Conservation (phyloP, 2,329 filamentous ascomycete species). For the Cercospora sp. region DNA sequence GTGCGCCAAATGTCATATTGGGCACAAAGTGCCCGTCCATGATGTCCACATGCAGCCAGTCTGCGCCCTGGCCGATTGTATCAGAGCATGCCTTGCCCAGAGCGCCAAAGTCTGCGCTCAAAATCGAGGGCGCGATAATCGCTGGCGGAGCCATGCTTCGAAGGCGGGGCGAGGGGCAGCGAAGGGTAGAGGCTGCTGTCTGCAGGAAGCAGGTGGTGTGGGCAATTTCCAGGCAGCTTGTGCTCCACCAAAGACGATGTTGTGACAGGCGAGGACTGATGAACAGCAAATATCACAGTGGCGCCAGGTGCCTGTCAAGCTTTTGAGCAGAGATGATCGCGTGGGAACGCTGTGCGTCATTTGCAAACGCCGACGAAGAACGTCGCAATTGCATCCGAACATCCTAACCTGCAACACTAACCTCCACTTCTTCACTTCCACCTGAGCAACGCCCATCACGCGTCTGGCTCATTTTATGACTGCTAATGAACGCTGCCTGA, state of each 20-base stretch:
- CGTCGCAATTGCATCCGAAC: not conserved
- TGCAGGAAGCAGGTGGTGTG: not conserved
- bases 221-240: not conserved
- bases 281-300: not conserved
- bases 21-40: slow-evolving; percentile 99
- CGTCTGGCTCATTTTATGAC: not conserved
- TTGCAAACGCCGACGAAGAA: slow-evolving; percentile 4
- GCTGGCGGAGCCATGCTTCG: slow-evolving; percentile 76
- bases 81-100: slow-evolving; percentile 82
- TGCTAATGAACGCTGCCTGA: not conserved
- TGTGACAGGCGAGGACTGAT: not conserved
- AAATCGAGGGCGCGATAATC: slow-evolving; percentile 97
- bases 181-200: not conserved
- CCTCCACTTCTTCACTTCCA: not conserved
- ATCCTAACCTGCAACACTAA: not conserved
- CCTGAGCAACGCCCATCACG: not conserved
- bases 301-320: not conserved
- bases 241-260: not conserved
- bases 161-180: not conserved
- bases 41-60: slow-evolving; percentile 95
- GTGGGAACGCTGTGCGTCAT: not conserved
- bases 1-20: slow-evolving; percentile 95
- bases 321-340: not conserved
- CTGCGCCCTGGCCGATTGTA: slow-evolving; percentile 82
- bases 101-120: slow-evolving; percentile 91